These are phyloP conservation scores for Mycoemilia scoparia DNA, from an alignment of 192 early-diverging fungal genomes.

Conservation along the genomic window DNA sequence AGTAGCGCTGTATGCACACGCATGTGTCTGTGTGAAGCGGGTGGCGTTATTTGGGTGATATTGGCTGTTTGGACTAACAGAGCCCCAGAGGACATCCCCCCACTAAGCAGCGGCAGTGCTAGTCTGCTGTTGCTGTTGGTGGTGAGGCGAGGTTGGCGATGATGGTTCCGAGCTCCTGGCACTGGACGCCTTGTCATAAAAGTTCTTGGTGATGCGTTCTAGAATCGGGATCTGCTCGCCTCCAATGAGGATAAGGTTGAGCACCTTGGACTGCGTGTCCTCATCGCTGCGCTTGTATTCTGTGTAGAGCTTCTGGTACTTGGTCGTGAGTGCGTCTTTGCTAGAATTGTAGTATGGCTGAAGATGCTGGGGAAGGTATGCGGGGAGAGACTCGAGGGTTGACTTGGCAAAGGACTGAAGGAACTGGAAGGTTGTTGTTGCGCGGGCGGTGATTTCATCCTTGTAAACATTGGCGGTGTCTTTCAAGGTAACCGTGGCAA, in stretches of 20 bases:
- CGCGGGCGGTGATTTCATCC: conserved; percentile 19
- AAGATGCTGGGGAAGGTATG: conserved; percentile 19
- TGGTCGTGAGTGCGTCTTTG: conserved; percentile 24
- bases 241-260: conserved; percentile 26
- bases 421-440: conserved; percentile 10
- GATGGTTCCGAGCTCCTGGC: too few relatives aligned
- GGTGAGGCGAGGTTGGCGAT: too few relatives aligned
- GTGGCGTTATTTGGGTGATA: too few relatives aligned
- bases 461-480: conserved; percentile 22
- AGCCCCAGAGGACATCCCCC: too few relatives aligned
- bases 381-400: conserved; percentile 19
- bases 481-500: conserved; percentile 26
- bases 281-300: conserved; percentile 27
- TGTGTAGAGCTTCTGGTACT: conserved; percentile 22
- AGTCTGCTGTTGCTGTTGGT: too few relatives aligned
- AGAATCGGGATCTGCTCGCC: conserved; percentile 28
- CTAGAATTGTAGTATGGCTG: conserved; percentile 24
- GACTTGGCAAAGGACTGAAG: conserved; percentile 17
- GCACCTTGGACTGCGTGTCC: conserved; percentile 18
- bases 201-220: conserved; percentile 14
- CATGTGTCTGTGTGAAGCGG: too few relatives aligned
- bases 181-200: conserved; percentile 28
- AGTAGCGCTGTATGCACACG: too few relatives aligned
- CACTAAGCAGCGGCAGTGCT: conserved; percentile 5
- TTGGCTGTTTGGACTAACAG: too few relatives aligned